Evolutionary conservation across 2,329 filamentous ascomycete species (phyloP).

Genomic region (Tothia fuscella): DNA sequence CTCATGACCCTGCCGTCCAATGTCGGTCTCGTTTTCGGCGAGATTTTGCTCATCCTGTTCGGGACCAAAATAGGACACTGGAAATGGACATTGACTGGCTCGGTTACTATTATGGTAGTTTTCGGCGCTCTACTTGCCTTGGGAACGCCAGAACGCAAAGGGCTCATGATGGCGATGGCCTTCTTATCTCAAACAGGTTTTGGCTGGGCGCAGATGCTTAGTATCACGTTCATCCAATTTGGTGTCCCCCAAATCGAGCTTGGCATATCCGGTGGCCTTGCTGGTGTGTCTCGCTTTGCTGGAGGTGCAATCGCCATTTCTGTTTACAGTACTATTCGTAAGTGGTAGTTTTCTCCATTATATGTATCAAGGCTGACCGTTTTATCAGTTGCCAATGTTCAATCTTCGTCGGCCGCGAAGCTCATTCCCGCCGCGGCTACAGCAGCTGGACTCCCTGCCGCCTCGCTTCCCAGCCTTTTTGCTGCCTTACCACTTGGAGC

Average conservation of each 20-base stretch:
- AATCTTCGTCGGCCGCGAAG: neutral
- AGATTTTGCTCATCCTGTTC: conserved; percentile 9
- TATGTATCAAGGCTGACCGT: neutral
- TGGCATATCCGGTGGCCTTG: conserved; percentile 15
- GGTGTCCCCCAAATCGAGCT: conserved; percentile 19
- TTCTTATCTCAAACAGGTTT: conserved; percentile 17
- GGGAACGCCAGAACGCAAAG: conserved; percentile 7
- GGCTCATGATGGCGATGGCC: conserved; percentile 13
- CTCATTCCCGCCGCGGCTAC: conserved; percentile 4
- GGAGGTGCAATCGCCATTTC: conserved; percentile 8
- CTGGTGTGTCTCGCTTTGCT: conserved; percentile 10
- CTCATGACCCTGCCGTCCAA: conserved; percentile 13
- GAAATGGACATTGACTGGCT: conserved; percentile 8
- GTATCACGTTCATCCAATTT: conserved; percentile 22
- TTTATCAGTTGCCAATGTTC: neutral
- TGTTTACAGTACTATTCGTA: conserved; percentile 13
- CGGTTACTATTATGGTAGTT: conserved; percentile 8
- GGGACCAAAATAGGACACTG: conserved; percentile 8
- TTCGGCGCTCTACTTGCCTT: conserved; percentile 8
- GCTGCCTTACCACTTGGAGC: neutral
- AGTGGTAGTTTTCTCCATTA: neutral
- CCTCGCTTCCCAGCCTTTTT: neutral
- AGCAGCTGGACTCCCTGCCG: neutral
- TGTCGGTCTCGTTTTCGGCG: conserved; percentile 9
- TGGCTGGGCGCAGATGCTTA: conserved; percentile 22